Evolutionary conservation across 2,329 filamentous ascomycete species (phyloP).

Genomic region (Xylariaceae sp.): DNA sequence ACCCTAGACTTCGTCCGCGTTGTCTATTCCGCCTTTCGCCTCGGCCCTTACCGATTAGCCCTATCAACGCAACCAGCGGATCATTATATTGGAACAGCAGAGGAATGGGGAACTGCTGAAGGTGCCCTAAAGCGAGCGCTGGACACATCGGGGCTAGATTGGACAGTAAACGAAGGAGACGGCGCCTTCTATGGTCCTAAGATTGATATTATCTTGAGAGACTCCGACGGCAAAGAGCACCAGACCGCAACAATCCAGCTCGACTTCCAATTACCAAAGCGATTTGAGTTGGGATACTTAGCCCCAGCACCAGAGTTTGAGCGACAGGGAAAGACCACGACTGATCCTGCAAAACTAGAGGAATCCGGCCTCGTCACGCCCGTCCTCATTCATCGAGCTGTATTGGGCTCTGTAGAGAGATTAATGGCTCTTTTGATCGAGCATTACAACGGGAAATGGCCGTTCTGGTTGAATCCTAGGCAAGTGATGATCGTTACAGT

Average conservation of each 20-base stretch:
- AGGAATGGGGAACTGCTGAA: conserved; percentile 72
- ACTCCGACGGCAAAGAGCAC: conserved; percentile 83
- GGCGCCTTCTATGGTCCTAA: conserved; percentile 93
- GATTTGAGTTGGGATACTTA: conserved; percentile 78
- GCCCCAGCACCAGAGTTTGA: conserved; percentile 70
- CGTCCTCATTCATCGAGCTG: conserved; percentile 83
- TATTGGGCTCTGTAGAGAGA: conserved; percentile 83
- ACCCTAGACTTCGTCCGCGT: conserved; percentile 52
- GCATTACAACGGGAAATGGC: conserved; percentile 79
- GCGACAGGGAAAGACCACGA: conserved; percentile 55
- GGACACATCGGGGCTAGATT: conserved; percentile 67
- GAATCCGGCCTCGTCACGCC: conserved; percentile 68
- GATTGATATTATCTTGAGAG: conserved; percentile 83
- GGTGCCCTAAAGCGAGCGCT: conserved; percentile 68
- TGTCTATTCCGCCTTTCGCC: conserved; percentile 64
- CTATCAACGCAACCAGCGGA: conserved; percentile 79
- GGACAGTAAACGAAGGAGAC: conserved; percentile 79
- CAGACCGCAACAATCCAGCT: conserved; percentile 89
- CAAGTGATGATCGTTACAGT: conserved; percentile 78
- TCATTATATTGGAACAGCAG: conserved; percentile 75
- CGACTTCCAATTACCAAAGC: conserved; percentile 85
- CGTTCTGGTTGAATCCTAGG: conserved; percentile 85
- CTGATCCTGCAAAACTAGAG: conserved; percentile 53
- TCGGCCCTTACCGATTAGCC: conserved; percentile 76
- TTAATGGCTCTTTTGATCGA: conserved; percentile 87